A percentile compares a stretch with the other conserved stretches of the same genome.
These are phyloP conservation scores for Mycena vulgaris DNA, from an alignment of 768 basidiomycete species.

Conservation along the genomic window DNA sequence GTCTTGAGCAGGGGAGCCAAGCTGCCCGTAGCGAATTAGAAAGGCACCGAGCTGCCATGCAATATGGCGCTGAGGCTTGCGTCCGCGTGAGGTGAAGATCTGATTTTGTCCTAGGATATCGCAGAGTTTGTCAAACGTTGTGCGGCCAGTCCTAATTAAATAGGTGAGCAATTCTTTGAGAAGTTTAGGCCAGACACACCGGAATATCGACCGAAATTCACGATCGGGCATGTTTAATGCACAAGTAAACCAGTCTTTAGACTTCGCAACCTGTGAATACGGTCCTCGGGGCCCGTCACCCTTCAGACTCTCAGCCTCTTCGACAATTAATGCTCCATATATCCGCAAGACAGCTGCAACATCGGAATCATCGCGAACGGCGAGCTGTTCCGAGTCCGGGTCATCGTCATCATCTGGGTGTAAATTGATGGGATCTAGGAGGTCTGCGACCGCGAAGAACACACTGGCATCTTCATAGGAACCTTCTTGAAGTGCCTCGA, in stretches of 20 bases:
- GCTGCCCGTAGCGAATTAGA: slow-evolving; percentile 40
- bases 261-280: slow-evolving; percentile 18
- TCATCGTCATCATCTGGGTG: slow-evolving; percentile 20
- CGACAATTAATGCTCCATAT: neutral
- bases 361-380: neutral
- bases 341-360: slow-evolving; percentile 9
- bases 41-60: slow-evolving; percentile 42
- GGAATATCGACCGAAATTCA: slow-evolving; percentile 25
- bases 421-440: slow-evolving; percentile 8
- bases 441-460: slow-evolving; percentile 8
- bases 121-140: slow-evolving; percentile 31
- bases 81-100: slow-evolving; percentile 35
- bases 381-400: neutral
- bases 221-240: slow-evolving; percentile 19
- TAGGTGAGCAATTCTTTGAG: neutral
- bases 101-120: slow-evolving; percentile 30
- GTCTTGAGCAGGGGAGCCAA: slow-evolving; percentile 31
- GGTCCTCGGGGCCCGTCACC: slow-evolving; percentile 27
- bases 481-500: slow-evolving; percentile 9
- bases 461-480: slow-evolving; percentile 11
- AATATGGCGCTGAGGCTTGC: slow-evolving; percentile 42
- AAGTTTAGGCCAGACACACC: slow-evolving; percentile 12
- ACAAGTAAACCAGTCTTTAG: slow-evolving; percentile 19
- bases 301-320: slow-evolving; percentile 6
- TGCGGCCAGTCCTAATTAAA: slow-evolving; percentile 12